Evolutionary conservation across 768 basidiomycete species (phyloP), one percentile per base, ranked within the genome.

Genomic region (Lactarius quietus): DNA sequence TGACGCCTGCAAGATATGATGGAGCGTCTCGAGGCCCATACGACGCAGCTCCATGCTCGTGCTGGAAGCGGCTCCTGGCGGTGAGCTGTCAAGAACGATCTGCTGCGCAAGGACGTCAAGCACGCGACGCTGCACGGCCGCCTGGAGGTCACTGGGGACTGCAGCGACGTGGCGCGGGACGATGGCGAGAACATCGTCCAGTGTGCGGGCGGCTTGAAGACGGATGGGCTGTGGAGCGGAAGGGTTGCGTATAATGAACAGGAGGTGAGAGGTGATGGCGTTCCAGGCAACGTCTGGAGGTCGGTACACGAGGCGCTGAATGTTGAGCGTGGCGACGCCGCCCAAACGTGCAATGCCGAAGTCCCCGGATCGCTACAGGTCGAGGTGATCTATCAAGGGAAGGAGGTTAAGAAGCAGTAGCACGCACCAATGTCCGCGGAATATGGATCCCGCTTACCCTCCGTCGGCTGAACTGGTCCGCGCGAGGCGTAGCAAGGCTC

Each of bases 331-430:
- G 0, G 89, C 83, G 12, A 96, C 88, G 1, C 85, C 83, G 10
- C 93, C 90, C 28, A 98, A 78, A 72, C 92, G 93, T 65, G 84
- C 84, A 63, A 98, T 88, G n/a, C 93, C 92, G 78, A 97, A 98
- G 68, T 99, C 96, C 0, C 92, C 92, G 0, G 90, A 83, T n/a
- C 90, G 84, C 91, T 94, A 65, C 23, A 33, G 18, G 55, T 28
- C 56, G 68, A n/a, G 35, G 33, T 2, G 20, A 23, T 14, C 31
- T 15, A 54, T 38, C 61, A 63, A 31, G 36, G 20, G 18, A 20
- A 28, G 23, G 9, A 28, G 15, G 20, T 0, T n/a, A 41, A 3
- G 31, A 23, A 43, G 3, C 14, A 26, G 59, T 0, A 23, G 6
- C 64, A 78, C 89, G 71, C 68, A 92, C 91, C 78, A 91, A 76